Percentiles rank a stretch among this genome's conserved stretches.
Evolutionary conservation across 805 yeast genomes (phyloP).

Genomic region (Limtongia smithiae): DNA sequence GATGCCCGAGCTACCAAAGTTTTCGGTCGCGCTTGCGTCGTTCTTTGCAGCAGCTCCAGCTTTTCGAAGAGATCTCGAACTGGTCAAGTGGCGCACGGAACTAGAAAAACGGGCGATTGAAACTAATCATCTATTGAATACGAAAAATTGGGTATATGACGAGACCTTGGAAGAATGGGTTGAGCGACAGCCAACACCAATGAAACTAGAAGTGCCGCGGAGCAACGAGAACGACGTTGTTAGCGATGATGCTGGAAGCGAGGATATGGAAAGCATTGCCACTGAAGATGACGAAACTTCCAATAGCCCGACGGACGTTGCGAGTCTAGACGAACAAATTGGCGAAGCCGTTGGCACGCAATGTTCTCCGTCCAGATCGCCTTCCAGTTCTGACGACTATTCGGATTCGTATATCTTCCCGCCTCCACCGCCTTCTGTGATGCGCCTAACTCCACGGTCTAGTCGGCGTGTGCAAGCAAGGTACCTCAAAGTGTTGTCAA

Average conservation of each 20-base stretch:
- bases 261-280: background rate
- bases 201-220: background rate
- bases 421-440: conserved; percentile 13
- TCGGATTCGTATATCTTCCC: background rate
- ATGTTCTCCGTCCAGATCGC: background rate
- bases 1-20: conserved; percentile 8
- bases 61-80: background rate
- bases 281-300: background rate
- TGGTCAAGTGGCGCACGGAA: conserved; percentile 5
- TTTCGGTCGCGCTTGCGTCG: conserved; percentile 7
- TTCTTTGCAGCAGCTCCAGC: background rate
- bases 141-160: conserved; percentile 18
- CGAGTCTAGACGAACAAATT: no score
- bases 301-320: no score
- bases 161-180: conserved; percentile 24
- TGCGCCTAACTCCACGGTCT: conserved; percentile 16
- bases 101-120: conserved; percentile 14
- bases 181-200: background rate
- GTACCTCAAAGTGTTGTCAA: conserved; percentile 16
- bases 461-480: conserved; percentile 3
- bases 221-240: background rate
- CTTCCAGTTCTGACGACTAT: background rate
- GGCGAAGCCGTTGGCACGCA: background rate
- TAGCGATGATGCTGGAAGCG: background rate
- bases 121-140: conserved; percentile 1